Evolutionary conservation across 2,329 filamentous ascomycete species (phyloP).

Genomic region (Pyrenophora seminiperda): DNA sequence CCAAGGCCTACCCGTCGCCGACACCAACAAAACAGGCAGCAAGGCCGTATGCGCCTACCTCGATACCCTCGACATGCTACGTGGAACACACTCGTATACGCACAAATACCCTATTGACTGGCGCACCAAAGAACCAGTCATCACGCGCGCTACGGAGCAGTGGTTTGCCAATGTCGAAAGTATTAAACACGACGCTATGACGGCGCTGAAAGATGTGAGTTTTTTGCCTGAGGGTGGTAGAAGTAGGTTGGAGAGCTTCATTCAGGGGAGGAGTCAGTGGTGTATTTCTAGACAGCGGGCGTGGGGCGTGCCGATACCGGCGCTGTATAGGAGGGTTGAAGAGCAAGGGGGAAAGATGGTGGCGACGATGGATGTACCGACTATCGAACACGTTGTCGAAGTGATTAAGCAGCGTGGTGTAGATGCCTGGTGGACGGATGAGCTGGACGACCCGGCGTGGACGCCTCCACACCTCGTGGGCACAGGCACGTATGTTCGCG

Average conservation of each 20-base stretch:
- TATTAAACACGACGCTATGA: slow-evolving; percentile 76
- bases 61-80: slow-evolving; percentile 56
- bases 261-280: slow-evolving; percentile 90
- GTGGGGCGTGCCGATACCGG: slow-evolving; percentile 96
- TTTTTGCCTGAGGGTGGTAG: slow-evolving; percentile 80
- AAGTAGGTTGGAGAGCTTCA: slow-evolving; percentile 79
- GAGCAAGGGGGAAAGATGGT: slow-evolving; percentile 65
- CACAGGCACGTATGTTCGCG: slow-evolving; percentile 67
- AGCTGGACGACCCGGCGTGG: slow-evolving; percentile 76
- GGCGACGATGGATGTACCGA: slow-evolving; percentile 78
- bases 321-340: slow-evolving; percentile 73
- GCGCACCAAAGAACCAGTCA: slow-evolving; percentile 91
- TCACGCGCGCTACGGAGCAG: slow-evolving; percentile 89
- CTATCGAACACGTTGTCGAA: slow-evolving; percentile 81
- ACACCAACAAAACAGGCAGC: slow-evolving; percentile 61
- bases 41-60: slow-evolving; percentile 73
- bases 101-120: slow-evolving; percentile 99
- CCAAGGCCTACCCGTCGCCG: slow-evolving; percentile 73
- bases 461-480: slow-evolving; percentile 67
- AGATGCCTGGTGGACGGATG: slow-evolving; percentile 95
- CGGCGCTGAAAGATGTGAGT: slow-evolving; percentile 70
- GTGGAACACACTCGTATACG: slow-evolving; percentile 71
- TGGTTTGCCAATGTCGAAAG: slow-evolving; percentile 94
- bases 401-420: slow-evolving; percentile 77
- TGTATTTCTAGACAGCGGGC: slow-evolving; percentile 95